These are phyloP conservation scores for Ephemerocybe angulata DNA, from an alignment of 768 basidiomycete genomes.

Conservation along the genomic window DNA sequence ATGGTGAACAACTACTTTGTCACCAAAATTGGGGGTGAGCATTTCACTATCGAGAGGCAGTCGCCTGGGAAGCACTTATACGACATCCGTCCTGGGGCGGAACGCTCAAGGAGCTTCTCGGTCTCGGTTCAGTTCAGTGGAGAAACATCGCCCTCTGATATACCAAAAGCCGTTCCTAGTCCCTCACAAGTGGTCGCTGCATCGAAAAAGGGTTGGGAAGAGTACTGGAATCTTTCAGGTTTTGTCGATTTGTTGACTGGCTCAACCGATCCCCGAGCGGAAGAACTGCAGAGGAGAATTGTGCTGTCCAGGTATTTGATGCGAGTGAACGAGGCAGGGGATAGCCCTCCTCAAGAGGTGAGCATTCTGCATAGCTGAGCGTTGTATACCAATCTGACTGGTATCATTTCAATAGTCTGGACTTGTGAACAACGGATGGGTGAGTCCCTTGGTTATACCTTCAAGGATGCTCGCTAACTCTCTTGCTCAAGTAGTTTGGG, in stretches of 20 bases:
- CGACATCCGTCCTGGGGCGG: constrained; percentile 33
- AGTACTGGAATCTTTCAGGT: constrained; percentile 46
- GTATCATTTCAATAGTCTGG: constrained; percentile 37
- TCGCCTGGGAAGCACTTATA: constrained; percentile 44
- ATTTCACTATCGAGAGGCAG: constrained; percentile 39
- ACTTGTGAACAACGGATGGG: constrained; percentile 55
- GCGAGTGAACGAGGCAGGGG: constrained; percentile 56
- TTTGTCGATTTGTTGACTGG: constrained; percentile 52
- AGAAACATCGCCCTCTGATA: constrained; percentile 24
- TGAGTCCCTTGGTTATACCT: too few relatives aligned
- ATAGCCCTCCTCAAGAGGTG: constrained; percentile 57
- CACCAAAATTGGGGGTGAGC: constrained; percentile 40
- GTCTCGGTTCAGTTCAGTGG: constrained; percentile 26
- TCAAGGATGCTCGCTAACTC: too few relatives aligned
- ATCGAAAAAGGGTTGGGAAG: constrained; percentile 39
- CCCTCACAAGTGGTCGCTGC: constrained; percentile 27
- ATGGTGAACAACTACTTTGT: constrained; percentile 38
- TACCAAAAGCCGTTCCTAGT: constrained; percentile 17
- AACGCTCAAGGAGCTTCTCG: constrained; percentile 24
- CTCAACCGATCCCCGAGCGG: constrained; percentile 46
- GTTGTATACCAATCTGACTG: neutral
- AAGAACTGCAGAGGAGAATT: constrained; percentile 54
- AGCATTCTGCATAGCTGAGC: constrained; percentile 4
- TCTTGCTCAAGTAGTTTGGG: constrained; percentile 31
- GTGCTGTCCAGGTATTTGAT: constrained; percentile 54